Conservation (phyloP, 2,329 filamentous ascomycete species). For the Alternaria arborescens region DNA sequence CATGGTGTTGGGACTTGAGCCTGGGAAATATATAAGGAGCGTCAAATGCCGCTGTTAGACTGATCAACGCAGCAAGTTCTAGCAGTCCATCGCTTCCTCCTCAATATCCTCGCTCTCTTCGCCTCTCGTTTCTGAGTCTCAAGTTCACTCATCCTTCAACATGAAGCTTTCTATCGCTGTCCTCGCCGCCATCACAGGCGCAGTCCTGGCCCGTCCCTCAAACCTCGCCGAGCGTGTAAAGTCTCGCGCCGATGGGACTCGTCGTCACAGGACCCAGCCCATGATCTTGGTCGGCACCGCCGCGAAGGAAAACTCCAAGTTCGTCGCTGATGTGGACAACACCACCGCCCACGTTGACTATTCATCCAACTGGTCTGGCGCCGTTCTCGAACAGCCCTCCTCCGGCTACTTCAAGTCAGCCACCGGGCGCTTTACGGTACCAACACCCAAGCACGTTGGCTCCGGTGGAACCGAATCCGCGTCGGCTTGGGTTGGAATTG, state of each 20-base stretch:
- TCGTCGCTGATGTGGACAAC: constrained; percentile 25
- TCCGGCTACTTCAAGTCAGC: constrained; percentile 63
- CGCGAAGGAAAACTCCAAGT: constrained; percentile 19
- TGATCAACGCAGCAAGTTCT: neutral
- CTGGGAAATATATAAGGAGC: neutral
- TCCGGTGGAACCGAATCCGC: constrained; percentile 55
- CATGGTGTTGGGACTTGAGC: neutral
- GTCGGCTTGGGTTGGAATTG: constrained; percentile 69
- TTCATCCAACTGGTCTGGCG: constrained; percentile 68
- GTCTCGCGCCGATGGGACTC: constrained; percentile 24
- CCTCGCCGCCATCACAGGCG: constrained; percentile 21
- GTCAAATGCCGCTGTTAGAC: neutral
- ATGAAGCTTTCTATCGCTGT: constrained; percentile 28
- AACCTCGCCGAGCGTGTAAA: constrained; percentile 25
- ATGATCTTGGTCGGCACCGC: constrained; percentile 22
- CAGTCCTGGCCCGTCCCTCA: constrained; percentile 23
- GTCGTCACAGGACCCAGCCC: constrained; percentile 26
- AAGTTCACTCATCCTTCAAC: neutral
- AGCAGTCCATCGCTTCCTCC: neutral
- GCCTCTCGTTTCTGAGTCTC: neutral
- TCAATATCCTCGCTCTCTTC: neutral
- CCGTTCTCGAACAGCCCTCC: constrained; percentile 54
- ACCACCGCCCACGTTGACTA: constrained; percentile 59
- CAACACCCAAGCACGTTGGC: constrained; percentile 55
- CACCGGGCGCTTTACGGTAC: constrained; percentile 63